Evolutionary conservation across 768 basidiomycete species (phyloP).

Genomic region (Mycena floridula): DNA sequence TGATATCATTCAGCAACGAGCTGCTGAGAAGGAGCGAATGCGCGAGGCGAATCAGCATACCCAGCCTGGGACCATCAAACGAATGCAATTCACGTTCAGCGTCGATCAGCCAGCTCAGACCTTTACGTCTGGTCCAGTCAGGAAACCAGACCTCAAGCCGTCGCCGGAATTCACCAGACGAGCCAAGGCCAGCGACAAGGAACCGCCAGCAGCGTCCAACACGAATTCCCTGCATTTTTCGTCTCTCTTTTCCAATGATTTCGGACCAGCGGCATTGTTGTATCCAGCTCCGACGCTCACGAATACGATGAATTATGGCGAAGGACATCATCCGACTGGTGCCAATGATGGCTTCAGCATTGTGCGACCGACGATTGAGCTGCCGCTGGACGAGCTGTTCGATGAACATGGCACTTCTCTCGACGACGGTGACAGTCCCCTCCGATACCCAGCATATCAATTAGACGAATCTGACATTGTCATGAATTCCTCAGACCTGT

Average conservation of each 20-base stretch:
- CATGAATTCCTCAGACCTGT: no score
- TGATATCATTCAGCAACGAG: constrained; percentile 75
- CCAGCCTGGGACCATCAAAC: constrained; percentile 78
- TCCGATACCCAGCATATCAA: constrained; percentile 84
- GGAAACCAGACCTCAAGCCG: constrained; percentile 64
- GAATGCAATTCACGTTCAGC: constrained; percentile 89
- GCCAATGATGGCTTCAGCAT: no score
- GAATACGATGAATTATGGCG: no score
- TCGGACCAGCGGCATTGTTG: no score
- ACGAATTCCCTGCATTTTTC: constrained; percentile 76
- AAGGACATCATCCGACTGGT: constrained; percentile 60
- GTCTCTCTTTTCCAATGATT: no score
- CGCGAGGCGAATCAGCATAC: constrained; percentile 63
- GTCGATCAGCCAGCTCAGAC: constrained; percentile 58
- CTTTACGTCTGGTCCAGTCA: no score
- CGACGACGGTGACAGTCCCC: constrained; percentile 82
- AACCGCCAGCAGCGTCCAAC: constrained; percentile 28
- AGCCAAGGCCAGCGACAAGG: no score
- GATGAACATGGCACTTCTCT: constrained; percentile 62
- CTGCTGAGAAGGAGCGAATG: constrained; percentile 74
- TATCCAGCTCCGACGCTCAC: no score
- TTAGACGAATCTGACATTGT: no score
- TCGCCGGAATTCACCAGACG: constrained; percentile 59
- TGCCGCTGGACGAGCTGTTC: no score
- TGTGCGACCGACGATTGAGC: no score